These are phyloP conservation scores for Corallochytrium limacisporum DNA, from an alignment of 78 protist genomes.

Conservation along the genomic window DNA sequence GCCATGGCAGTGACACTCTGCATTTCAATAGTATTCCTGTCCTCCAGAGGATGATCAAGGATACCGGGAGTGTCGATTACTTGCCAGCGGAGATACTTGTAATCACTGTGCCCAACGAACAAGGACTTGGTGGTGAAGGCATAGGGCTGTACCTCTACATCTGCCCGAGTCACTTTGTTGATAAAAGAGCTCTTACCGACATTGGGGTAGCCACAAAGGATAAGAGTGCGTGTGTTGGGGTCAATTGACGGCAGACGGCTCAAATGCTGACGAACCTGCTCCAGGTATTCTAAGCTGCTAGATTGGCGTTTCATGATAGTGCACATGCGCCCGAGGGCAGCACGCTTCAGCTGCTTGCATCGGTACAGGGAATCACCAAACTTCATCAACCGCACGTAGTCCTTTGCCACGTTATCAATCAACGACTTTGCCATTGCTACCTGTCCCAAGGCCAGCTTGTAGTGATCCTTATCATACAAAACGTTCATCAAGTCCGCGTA, in stretches of 20 bases:
- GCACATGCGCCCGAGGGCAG: constrained; percentile 97
- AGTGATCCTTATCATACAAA: constrained; percentile 95
- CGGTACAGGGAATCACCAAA: constrained; percentile 97
- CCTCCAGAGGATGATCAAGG: constrained; percentile 94
- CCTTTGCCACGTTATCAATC: constrained; percentile 76
- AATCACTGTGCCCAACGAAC: constrained; percentile 96
- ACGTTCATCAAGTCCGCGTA: constrained; percentile 97
- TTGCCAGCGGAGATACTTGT: constrained; percentile 89
- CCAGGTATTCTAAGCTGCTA: constrained; percentile 81
- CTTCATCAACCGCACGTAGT: constrained; percentile 89
- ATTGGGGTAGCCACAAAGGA: constrained; percentile 90
- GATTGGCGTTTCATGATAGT: constrained; percentile 73
- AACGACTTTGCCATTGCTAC: constrained; percentile 49
- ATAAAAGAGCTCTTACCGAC: constrained; percentile 96
- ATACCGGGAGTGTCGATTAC: constrained; percentile 99
- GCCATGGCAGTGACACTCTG: constrained; percentile 99
- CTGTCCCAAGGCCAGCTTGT: constrained; percentile 98
- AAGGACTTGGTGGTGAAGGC: constrained; percentile 99
- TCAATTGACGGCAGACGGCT: constrained; percentile 96
- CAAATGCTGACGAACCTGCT: constrained; percentile 95
- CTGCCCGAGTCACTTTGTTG: constrained; percentile 92
- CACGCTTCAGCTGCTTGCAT: constrained; percentile 98
- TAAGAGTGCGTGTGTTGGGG: constrained; percentile 93
- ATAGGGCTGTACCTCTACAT: constrained; percentile 98
- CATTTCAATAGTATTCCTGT: constrained; percentile 99